Evolutionary conservation across 805 yeast species (phyloP), one percentile per base, ranked within the genome.

Genomic region (Priceomyces fermenticarens): DNA sequence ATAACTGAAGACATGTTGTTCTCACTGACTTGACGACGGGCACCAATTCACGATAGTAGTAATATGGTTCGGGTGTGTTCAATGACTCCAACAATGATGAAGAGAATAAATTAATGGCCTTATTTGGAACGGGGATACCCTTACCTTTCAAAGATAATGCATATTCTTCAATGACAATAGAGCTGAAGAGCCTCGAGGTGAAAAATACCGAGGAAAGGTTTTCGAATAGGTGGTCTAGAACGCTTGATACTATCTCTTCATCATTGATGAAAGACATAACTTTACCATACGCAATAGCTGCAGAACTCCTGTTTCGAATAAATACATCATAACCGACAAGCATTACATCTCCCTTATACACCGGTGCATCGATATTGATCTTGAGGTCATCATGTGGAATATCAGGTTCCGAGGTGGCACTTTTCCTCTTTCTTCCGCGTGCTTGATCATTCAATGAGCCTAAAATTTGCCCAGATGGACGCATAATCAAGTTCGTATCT

Each of bases 281-380:
- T 40, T 71, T 65, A 23, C 98, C 98, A 52, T 83, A 71, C 0
- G 95, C 93, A 28, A 66, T 67, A 0, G 96, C 82, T 3, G 90
- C 86, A 10, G 81, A 77, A 11, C 86, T 70, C 60, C 93, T 83
- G 2, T 95, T 85, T 36, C 84, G 73, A 27, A 88, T 69, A 42
- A 93, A 77, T 1, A 78, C 78, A 23, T 87, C 90, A 35, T 73
- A 63, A 0, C 96, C 96, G 27, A 93, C 80, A 20, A 93, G 69
- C 40, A 89, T 81, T 12, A 93, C 85, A 63, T 93, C 99, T 54
- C 99, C 99, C 34, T 81, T 77, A 43, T 85, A 78, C 60, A 93
- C 83, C 3, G 98, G 97, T 3, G 95, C 85, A 64, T 93, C 99
- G 44, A 93, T 90, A 57, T 91, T 89, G 38, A 88, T 83, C 43